Evolutionary conservation across 73 alveolate genomes (phyloP).

Genomic region (Blepharisma stoltei): DNA sequence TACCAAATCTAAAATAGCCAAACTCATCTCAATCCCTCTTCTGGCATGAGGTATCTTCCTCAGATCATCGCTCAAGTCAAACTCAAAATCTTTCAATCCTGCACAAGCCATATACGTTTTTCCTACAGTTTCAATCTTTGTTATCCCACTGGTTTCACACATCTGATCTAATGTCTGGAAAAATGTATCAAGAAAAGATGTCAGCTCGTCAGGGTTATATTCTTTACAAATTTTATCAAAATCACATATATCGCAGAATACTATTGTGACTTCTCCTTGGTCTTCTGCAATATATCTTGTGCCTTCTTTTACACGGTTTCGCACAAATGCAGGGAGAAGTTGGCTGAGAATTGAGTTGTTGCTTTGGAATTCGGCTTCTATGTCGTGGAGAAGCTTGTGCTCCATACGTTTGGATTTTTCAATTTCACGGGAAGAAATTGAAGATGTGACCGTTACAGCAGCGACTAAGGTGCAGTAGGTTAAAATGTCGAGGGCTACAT

Average conservation of each 20-base stretch:
- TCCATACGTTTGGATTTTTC: no score
- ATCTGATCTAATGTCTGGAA: conserved; percentile 70
- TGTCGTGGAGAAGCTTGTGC: no score
- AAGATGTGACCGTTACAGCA: no score
- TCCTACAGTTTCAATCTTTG: conserved; percentile 85
- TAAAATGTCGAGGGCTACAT: conserved; percentile 18
- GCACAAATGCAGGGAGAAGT: conserved; percentile 74
- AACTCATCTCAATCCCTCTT: conserved; percentile 27
- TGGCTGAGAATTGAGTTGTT: conserved; percentile 52
- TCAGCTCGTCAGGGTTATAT: conserved; percentile 56
- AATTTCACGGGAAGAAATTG: no score
- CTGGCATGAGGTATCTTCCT: conserved; percentile 35
- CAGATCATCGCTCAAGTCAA: conserved; percentile 22
- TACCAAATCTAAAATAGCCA: neutral
- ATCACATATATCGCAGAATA: conserved; percentile 72
- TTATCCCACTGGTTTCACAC: conserved; percentile 48
- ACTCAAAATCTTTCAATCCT: conserved; percentile 74
- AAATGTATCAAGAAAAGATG: conserved; percentile 56
- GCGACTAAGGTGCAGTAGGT: no score
- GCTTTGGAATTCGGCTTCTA: conserved; percentile 21
- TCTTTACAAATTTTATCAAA: conserved; percentile 70
- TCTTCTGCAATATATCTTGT: conserved; percentile 69
- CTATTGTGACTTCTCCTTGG: conserved; percentile 72
- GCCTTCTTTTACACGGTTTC: conserved; percentile 68
- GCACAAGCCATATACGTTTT: conserved; percentile 87